Base-by-base conservation (phyloP, 352 stramenopile species). In the Globisporangium paddicum region DNA sequence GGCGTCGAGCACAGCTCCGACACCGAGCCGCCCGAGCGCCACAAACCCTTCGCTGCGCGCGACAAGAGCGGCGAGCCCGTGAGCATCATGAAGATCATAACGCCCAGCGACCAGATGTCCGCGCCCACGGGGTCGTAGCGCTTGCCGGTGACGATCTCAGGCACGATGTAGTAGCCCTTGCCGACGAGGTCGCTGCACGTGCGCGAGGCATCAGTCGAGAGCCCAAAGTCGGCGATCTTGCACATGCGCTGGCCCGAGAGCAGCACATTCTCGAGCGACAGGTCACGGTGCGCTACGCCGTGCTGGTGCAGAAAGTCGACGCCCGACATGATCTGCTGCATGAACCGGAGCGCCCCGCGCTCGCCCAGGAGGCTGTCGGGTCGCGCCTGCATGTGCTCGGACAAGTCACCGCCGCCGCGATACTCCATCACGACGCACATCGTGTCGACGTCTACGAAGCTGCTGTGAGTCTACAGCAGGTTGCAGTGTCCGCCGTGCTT, bases 61-160 rank as follows among this genome's bases (percentile, higher is more conserved):
- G 41, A 47, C 19, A 47, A 47, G 2, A 87, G 56, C 8, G 76
- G 79, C 1, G 77, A 84, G 0, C 82, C 82, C 25, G 82, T 87
- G 35, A 91, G 62, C 60, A 91, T 60, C 42, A 89, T 73, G 64
- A 89, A 91, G 34, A 91, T 65, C 32, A 89, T 61, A 10, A 83
- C 68, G 4, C 82, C 79, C 6, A 92, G 68, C 21, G 82, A 87
- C 82, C 79, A 92, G 38, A 90, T 60, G 45, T 91, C 81, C 19
- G 73, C 82, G 19, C 62, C 66, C 18, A 71, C 56, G 1, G 79
- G 65, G 64, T 91, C 79, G 67, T 90, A 91, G 55, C 3, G 54
- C 28, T 21, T 40, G 51, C 6, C 63, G 65, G 35, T 63, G 68
- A 82, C 73, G 21, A 72, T 65, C 35, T 91, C 82, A 0, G 79